A percentile compares a stretch with the other conserved stretches of the same genome.
Evolutionary conservation across 2,329 filamentous ascomycete genomes (phyloP).

Genomic region (Claviceps sp.): DNA sequence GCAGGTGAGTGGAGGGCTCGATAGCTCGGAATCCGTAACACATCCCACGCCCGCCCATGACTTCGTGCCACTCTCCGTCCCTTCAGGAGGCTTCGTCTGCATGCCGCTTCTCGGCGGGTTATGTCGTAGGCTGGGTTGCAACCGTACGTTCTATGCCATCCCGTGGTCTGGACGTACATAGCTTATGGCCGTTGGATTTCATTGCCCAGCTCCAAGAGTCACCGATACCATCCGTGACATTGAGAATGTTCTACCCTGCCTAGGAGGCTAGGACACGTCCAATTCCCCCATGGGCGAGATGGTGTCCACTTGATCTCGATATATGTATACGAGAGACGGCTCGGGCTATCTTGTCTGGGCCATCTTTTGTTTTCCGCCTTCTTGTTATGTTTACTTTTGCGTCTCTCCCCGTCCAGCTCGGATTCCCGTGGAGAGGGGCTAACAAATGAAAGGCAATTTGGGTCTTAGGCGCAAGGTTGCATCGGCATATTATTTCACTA

Average conservation of each 20-base stretch:
- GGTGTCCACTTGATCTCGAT: too few relatives aligned
- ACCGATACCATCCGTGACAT: neutral
- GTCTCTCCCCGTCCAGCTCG: neutral
- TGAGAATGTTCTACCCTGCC: neutral
- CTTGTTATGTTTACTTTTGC: neutral
- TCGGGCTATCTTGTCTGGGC: neutral
- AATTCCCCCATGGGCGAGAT: neutral
- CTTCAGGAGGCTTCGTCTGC: neutral
- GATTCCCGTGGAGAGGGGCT: neutral
- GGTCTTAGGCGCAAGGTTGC: neutral
- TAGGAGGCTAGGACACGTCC: neutral
- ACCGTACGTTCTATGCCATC: neutral
- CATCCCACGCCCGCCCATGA: neutral
- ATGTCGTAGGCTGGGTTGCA: neutral
- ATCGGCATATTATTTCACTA: neutral
- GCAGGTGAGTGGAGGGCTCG: neutral
- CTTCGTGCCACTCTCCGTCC: neutral
- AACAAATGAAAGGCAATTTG: neutral
- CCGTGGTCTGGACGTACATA: neutral
- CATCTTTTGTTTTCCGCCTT: neutral
- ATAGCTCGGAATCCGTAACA: neutral
- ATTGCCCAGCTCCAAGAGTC: neutral
- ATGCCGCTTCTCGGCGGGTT: too few relatives aligned
- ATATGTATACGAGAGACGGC: neutral
- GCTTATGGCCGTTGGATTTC: neutral